Conservation (phyloP, 192 early-diverging fungal species). For the Coemansia biformis region DNA sequence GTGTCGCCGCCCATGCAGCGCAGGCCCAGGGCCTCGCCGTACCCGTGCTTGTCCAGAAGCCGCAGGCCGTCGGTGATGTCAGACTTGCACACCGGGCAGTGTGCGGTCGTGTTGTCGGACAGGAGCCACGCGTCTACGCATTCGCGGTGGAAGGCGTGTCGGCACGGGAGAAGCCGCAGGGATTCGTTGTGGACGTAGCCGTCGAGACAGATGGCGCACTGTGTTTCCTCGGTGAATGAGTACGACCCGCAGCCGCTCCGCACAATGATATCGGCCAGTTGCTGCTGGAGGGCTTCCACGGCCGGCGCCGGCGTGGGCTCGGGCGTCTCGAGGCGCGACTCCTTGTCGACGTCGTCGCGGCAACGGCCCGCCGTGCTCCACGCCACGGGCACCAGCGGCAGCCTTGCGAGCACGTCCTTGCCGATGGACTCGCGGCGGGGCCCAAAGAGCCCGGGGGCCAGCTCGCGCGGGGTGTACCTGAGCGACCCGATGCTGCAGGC, state of each 20-base stretch:
- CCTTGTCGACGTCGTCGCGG: conserved; percentile 12
- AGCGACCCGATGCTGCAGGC: conserved; percentile 44
- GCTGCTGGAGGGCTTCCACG: conserved; percentile 15
- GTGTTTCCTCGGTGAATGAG: conserved; percentile 54
- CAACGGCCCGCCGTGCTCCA: conserved; percentile 14
- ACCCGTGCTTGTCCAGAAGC: conserved; percentile 28
- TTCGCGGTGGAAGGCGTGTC: conserved; percentile 73
- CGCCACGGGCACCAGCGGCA: conserved; percentile 33
- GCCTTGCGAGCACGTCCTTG: conserved; percentile 13
- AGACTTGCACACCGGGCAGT: conserved; percentile 73
- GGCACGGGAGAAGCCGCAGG: conserved; percentile 63
- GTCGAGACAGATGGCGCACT: conserved; percentile 73
- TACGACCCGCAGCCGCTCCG: conserved; percentile 27
- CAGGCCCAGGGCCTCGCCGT: conserved; percentile 20
- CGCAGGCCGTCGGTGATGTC: conserved; percentile 40
- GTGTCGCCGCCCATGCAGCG: neutral
- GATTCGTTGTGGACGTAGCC: conserved; percentile 63
- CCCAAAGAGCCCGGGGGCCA: conserved; percentile 31
- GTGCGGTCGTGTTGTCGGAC: conserved; percentile 58
- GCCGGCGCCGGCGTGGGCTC: too few relatives aligned
- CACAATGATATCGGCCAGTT: conserved; percentile 37
- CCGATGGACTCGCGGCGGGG: conserved; percentile 29
- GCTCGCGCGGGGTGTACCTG: conserved; percentile 29
- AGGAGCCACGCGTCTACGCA: conserved; percentile 78
- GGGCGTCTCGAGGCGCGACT: too few relatives aligned